Conservation (phyloP, 192 early-diverging fungal species). For the Coemansia aciculifera region DNA sequence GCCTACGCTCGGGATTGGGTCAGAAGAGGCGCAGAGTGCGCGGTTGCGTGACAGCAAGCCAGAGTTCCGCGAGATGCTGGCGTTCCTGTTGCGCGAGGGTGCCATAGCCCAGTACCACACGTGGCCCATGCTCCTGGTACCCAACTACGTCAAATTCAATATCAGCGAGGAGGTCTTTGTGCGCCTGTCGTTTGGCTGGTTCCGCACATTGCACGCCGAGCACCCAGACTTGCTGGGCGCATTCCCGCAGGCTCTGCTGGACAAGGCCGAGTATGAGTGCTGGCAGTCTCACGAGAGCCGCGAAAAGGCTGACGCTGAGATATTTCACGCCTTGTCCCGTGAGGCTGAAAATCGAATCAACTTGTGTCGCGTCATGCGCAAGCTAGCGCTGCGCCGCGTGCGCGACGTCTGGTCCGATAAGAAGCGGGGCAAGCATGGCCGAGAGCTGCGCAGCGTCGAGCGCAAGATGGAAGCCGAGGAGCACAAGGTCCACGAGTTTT, state of each 20-base stretch:
- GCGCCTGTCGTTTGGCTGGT: constrained; percentile 40
- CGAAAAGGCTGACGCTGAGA: constrained; percentile 27
- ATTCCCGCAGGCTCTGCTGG: constrained; percentile 42
- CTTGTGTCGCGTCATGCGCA: constrained; percentile 46
- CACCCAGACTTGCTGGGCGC: constrained; percentile 49
- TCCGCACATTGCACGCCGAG: constrained; percentile 43
- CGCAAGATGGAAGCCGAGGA: constrained; percentile 38
- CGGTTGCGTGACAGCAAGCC: constrained; percentile 59
- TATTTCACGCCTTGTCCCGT: constrained; percentile 19
- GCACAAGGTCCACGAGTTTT: constrained; percentile 41
- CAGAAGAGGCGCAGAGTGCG: constrained; percentile 11
- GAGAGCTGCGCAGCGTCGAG: constrained; percentile 34
- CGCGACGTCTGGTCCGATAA: constrained; percentile 23
- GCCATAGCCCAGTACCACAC: constrained; percentile 81
- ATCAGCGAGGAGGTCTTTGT: constrained; percentile 50
- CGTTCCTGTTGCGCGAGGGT: constrained; percentile 75
- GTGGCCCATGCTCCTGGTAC: constrained; percentile 67
- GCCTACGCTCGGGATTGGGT: background rate
- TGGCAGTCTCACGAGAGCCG: constrained; percentile 33
- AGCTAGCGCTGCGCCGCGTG: constrained; percentile 43
- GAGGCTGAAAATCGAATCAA: constrained; percentile 42
- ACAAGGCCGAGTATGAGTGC: constrained; percentile 34
- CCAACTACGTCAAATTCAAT: constrained; percentile 58
- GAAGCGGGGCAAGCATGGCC: constrained; percentile 38
- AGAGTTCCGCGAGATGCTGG: constrained; percentile 80